These are phyloP conservation scores for Ophiostoma angusticollis DNA, from an alignment of 2,329 filamentous ascomycete genomes.

Conservation along the genomic window DNA sequence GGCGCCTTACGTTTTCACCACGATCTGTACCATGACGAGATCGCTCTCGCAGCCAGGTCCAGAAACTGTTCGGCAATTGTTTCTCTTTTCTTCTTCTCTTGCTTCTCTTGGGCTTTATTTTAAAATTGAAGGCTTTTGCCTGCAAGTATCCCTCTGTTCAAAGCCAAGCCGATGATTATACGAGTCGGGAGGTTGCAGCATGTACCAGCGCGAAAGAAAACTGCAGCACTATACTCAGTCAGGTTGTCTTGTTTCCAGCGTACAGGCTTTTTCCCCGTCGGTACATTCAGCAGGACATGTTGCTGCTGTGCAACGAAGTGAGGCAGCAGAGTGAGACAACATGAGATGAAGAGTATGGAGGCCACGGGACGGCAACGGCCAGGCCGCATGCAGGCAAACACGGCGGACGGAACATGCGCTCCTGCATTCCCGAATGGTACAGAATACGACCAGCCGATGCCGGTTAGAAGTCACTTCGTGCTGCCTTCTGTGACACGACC, in stretches of 20 bases:
- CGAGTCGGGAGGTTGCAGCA: no score
- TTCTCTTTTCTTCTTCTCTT: background rate
- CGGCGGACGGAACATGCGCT: no score
- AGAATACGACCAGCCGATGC: no score
- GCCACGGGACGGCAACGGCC: background rate
- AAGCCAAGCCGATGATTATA: no score
- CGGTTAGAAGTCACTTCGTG: no score
- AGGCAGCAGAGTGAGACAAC: background rate
- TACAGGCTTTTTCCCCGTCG: background rate
- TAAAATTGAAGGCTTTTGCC: background rate
- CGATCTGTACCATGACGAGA: slow-evolving; percentile 6
- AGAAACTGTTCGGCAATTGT: slow-evolving; percentile 8
- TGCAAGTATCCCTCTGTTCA: background rate
- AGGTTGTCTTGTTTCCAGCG: background rate
- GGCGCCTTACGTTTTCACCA: slow-evolving; percentile 6
- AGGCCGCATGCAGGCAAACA: background rate
- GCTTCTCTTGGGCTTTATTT: background rate
- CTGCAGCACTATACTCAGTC: no score
- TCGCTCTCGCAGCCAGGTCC: slow-evolving; percentile 8
- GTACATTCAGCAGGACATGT: background rate
- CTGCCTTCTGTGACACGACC: no score
- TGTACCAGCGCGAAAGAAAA: no score
- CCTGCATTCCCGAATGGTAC: no score
- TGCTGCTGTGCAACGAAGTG: background rate
- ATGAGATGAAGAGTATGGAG: background rate